phyloP scores from a whole-genome alignment of 345 rosid genomes.

The Aurinia saxatilis region DNA sequence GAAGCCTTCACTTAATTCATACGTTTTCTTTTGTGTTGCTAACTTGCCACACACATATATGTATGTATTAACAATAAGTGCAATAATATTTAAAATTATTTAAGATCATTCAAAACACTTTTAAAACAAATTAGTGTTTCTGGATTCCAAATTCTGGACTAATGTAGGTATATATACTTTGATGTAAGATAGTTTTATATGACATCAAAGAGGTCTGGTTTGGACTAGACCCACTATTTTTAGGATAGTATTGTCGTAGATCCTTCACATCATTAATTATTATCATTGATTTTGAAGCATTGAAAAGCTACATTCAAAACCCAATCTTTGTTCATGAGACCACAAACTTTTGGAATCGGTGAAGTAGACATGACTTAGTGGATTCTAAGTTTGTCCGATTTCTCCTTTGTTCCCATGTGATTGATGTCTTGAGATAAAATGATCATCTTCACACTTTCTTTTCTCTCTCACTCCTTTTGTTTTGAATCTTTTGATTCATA shows the following conservation, averaged over 20 bases:
- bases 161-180: too few relatives aligned
- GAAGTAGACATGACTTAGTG: conserved; percentile 30
- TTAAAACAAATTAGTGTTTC: too few relatives aligned
- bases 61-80: too few relatives aligned
- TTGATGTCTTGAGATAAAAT: conserved; percentile 21
- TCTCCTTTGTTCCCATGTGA: conserved; percentile 25
- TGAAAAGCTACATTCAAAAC: background rate
- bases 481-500: conserved; percentile 15
- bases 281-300: background rate
- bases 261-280: conserved; percentile 7
- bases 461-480: conserved; percentile 1
- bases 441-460: conserved; percentile 15
- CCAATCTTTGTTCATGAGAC: conserved; percentile 21
- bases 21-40: background rate
- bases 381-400: conserved; percentile 27
- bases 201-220: background rate
- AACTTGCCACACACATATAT: background rate
- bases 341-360: conserved; percentile 19
- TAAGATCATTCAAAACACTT: too few relatives aligned
- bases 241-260: conserved; percentile 6
- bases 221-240: background rate
- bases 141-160: too few relatives aligned
- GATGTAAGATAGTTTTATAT: too few relatives aligned
- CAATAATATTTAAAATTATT: too few relatives aligned
- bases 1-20: background rate